A percentile compares a stretch with the other conserved stretches of the same genome.
Conservation (phyloP, 1,284 basidiomycete genomes). For the Papiliotrema flavescens region DNA sequence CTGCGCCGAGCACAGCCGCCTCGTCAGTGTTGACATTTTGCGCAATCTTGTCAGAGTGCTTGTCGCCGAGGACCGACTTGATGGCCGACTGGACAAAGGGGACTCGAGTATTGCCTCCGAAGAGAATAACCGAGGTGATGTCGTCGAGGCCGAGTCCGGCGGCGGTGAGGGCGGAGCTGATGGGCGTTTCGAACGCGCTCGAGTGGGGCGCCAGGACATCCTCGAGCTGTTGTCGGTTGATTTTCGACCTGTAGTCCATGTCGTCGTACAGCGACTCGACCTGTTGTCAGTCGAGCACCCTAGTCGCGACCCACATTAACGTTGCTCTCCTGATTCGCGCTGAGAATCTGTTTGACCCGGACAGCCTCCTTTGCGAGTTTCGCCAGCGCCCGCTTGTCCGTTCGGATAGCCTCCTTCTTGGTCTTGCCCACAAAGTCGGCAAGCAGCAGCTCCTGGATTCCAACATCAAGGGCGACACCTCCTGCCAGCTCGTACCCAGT, state of each 20-base stretch:
- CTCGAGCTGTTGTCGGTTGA: conserved; percentile 78
- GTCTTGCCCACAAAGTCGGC: conserved; percentile 66
- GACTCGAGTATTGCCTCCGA: conserved; percentile 83
- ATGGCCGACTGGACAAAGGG: conserved; percentile 87
- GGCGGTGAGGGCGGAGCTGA: conserved; percentile 67
- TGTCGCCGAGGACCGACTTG: conserved; percentile 70
- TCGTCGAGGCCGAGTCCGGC: conserved; percentile 66
- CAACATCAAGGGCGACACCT: conserved; percentile 78
- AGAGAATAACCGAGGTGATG: conserved; percentile 82
- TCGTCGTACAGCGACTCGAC: conserved; percentile 87
- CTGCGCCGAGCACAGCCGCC: conserved; percentile 90
- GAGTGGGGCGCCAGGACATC: conserved; percentile 59
- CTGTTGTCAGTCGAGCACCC: conserved; percentile 19
- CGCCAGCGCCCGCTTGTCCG: conserved; percentile 80
- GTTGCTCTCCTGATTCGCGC: conserved; percentile 79
- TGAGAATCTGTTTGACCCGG: conserved; percentile 86
- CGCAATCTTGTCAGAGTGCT: conserved; percentile 64
- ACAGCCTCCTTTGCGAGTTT: conserved; percentile 91
- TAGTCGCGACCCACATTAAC: conserved; percentile 58
- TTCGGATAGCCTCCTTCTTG: conserved; percentile 27
- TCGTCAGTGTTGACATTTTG: conserved; percentile 97
- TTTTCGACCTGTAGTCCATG: conserved; percentile 77
- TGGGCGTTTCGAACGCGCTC: conserved; percentile 64
- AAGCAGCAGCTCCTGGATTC: conserved; percentile 75
- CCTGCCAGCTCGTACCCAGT: conserved; percentile 77